phyloP scores from a whole-genome alignment of 2,329 filamentous ascomycete genomes.

The Ophiostoma sp. region DNA sequence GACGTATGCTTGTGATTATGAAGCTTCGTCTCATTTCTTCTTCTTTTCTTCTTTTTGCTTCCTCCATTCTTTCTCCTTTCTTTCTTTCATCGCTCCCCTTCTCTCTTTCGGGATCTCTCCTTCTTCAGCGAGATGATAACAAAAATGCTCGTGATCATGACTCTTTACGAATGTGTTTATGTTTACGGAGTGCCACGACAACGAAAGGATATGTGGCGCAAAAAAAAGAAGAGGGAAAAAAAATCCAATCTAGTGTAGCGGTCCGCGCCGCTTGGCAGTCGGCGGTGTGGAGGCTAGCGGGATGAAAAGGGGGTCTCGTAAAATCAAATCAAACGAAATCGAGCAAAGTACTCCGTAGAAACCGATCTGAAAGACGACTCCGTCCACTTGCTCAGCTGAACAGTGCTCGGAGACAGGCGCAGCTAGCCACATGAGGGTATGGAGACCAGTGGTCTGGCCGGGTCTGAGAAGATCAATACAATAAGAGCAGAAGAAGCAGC shows the following conservation, averaged over 20 bases:
- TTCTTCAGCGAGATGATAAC: no score
- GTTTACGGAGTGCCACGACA: no score
- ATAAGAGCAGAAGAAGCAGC: background rate
- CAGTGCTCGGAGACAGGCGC: no score
- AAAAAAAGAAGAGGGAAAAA: background rate
- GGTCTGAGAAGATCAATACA: background rate
- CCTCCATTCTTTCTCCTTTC: no score
- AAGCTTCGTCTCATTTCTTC: no score
- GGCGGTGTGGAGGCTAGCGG: slow-evolving; percentile 2
- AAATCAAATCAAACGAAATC: background rate
- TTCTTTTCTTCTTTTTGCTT: no score
- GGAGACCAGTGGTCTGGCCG: no score
- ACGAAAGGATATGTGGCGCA: background rate
- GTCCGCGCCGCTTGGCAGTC: background rate
- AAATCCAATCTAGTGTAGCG: background rate
- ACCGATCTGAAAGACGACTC: background rate
- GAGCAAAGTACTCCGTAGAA: background rate
- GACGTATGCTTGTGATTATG: background rate
- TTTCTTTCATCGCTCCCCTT: no score
- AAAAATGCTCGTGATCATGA: no score
- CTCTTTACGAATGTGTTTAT: no score
- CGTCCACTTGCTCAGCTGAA: background rate
- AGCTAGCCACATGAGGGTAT: no score
- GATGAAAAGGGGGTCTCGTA: background rate
- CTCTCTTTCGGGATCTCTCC: background rate